Evolutionary conservation across 129 eudicot species (phyloP), one percentile per base, ranked within the genome.

Genomic region (Artemisia annua): DNA sequence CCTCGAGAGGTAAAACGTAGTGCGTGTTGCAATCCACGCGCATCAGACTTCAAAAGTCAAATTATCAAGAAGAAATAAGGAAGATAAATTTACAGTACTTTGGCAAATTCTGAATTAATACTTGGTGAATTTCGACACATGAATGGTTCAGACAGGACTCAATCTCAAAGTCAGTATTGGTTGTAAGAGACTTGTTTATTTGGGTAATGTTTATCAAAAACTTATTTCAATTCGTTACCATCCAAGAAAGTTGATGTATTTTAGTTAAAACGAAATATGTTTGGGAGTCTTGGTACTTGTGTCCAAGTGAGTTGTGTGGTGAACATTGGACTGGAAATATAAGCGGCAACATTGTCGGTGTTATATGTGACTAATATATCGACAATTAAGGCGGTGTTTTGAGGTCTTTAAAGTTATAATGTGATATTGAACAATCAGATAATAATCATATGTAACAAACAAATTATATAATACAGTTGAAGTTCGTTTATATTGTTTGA

Each of bases 131-230:
- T 7, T 15, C 74, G 88, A 11, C 92, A 80, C 71, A 78, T 88
- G 76, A 81, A 85, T 67, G 89, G 91, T 74, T 76, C 87, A 9
- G 87, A 82, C 75, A 84, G 96, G 89, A 77, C 66, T 81, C 81
- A 85, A n/a, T 81, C 95, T 28, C 93, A 87, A 48, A 83, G 72
- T 66, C 84, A 28, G 76, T 57, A 72, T 72, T 59, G 76, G 76
- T 72, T 17, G 30, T 58, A 71, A 58, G 28, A 22, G 58, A 24
- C 5, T 43, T 18, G 8, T 55, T 66, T 16, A 32, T 44, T 66
- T 52, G 10, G 46, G 46, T 39, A 8, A 39, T 39, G 46, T 39
- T 39, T 39, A 39, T 52, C n/a, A 52, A 6, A 52, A 52, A 52
- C 57, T 3, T 52, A 52, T 14, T n/a, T n/a, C n/a, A n/a, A n/a